Percentiles rank a stretch among this genome's conserved stretches.
phyloP scores from a whole-genome alignment of 305 asterid genomes.

The Striga hermonthica region DNA sequence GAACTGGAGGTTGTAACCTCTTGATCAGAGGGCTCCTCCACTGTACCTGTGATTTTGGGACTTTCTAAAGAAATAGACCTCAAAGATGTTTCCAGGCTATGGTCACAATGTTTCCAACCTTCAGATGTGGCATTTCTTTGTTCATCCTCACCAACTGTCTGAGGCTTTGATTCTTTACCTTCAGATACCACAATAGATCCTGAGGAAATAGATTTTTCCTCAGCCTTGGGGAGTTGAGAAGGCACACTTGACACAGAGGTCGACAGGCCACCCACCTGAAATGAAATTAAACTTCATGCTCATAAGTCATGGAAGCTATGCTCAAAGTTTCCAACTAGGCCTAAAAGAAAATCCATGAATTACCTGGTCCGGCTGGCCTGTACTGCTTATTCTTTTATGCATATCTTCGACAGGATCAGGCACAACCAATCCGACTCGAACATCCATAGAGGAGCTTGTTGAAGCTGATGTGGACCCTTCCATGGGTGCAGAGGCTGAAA shows the following conservation, averaged over 20 bases:
- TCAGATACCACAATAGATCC: constrained; percentile 32
- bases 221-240: constrained; percentile 40
- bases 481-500: too few relatives aligned
- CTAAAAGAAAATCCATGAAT: constrained; percentile 27
- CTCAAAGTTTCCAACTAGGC: constrained; percentile 24
- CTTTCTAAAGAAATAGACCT: constrained; percentile 37
- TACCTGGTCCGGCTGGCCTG: constrained; percentile 45
- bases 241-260: constrained; percentile 40
- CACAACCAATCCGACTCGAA: constrained; percentile 29
- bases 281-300: constrained; percentile 15
- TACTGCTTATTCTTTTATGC: constrained; percentile 34
- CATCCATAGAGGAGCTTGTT: constrained; percentile 33
- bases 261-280: constrained; percentile 44
- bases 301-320: constrained; percentile 28
- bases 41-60: constrained; percentile 27
- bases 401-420: constrained; percentile 36
- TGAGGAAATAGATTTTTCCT: constrained; percentile 34
- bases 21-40: constrained; percentile 35
- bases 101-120: constrained; percentile 23
- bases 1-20: constrained; percentile 34
- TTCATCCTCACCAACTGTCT: constrained; percentile 29
- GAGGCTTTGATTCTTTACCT: constrained; percentile 35
- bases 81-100: constrained; percentile 34
- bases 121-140: constrained; percentile 37
- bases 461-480: constrained; percentile 32